Evolutionary conservation across 129 eudicot species (phyloP), one percentile per base, ranked within the genome.

Genomic region (Chrysanthemum lavandulifolium): DNA sequence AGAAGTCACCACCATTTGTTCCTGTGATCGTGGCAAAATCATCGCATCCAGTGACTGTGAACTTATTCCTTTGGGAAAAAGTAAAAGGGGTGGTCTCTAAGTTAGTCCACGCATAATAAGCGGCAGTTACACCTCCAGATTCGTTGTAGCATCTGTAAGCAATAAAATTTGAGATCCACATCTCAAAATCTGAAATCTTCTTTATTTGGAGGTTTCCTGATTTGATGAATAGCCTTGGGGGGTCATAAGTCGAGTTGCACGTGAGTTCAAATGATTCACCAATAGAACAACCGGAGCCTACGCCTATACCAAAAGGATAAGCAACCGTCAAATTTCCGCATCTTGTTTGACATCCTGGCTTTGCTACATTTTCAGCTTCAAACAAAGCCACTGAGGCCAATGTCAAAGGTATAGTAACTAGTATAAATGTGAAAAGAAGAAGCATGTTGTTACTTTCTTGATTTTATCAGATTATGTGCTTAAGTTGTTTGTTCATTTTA

Each of bases 271-370:
- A 84, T 29, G 53, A 11, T 0, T 1, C 5, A 9, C 52, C 68
- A 16, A 58, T 25, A 19, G 79, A 77, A 62, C 87, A 83, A 2
- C 57, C 70, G 13, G 58, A 65, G 3, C 50, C 78, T 2, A 27
- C 27, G 10, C 76, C 80, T 4, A 82, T 74, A 57, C 86, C 83
- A 13, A 80, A 84, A 13, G 84, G 82, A 67, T 76, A 84, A 12
- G 74, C 54, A 25, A 80, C 85, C 0, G 73, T 68, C 43, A 80
- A 27, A 53, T 80, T 77, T 25, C 82, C 85, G 60, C 88, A 84
- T 29, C 12, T 50, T 23, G 68, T 56, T 56, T 58, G 69, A 51
- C 88, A 84, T 25, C 72, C 78, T 6, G 75, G 62, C 63, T 70
- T 80, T 4, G 85, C 67, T 10, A 59, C 55, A 51, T 27, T 68